Evolutionary conservation across 768 basidiomycete species (phyloP).

Genomic region (button mushroom (Agaricus bisporus)): DNA sequence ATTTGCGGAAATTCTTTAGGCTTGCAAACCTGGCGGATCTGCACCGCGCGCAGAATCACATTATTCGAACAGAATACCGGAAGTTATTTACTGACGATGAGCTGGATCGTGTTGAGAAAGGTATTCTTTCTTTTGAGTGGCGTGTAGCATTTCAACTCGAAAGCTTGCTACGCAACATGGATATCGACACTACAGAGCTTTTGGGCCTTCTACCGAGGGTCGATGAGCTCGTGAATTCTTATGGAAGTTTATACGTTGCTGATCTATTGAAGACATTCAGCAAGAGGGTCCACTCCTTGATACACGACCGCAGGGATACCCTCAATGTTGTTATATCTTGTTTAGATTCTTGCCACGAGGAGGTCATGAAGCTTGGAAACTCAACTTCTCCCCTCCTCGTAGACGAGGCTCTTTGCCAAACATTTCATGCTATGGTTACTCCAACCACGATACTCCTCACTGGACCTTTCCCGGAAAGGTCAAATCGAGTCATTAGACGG

Average conservation of each 20-base stretch:
- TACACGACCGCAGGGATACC: constrained; percentile 18
- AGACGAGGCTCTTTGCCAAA: constrained; percentile 22
- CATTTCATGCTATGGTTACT: constrained; percentile 32
- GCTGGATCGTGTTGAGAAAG: constrained; percentile 22
- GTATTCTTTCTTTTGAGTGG: constrained; percentile 35
- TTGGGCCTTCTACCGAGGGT: constrained; percentile 32
- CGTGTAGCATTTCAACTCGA: constrained; percentile 54
- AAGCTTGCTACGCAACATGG: constrained; percentile 28
- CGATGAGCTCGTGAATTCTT: constrained; percentile 16
- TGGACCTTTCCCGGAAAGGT: constrained; percentile 52
- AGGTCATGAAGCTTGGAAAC: constrained; percentile 18
- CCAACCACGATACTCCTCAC: constrained; percentile 48
- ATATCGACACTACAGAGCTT: constrained; percentile 44
- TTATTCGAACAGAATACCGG: constrained; percentile 32
- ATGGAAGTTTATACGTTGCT: constrained; percentile 30
- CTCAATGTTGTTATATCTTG: constrained; percentile 17
- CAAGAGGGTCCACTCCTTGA: constrained; percentile 16
- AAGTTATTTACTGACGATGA: constrained; percentile 35
- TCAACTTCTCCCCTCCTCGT: constrained; percentile 19
- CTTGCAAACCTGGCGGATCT: constrained; percentile 34
- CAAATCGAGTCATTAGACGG: constrained; percentile 54
- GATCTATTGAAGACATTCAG: constrained; percentile 35
- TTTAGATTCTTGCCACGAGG: constrained; percentile 21
- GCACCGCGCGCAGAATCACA: constrained; percentile 24
- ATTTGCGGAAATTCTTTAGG: constrained; percentile 30